Base-by-base conservation (phyloP, 2,329 filamentous ascomycete species). In the Verticillium nonalfalfae region DNA sequence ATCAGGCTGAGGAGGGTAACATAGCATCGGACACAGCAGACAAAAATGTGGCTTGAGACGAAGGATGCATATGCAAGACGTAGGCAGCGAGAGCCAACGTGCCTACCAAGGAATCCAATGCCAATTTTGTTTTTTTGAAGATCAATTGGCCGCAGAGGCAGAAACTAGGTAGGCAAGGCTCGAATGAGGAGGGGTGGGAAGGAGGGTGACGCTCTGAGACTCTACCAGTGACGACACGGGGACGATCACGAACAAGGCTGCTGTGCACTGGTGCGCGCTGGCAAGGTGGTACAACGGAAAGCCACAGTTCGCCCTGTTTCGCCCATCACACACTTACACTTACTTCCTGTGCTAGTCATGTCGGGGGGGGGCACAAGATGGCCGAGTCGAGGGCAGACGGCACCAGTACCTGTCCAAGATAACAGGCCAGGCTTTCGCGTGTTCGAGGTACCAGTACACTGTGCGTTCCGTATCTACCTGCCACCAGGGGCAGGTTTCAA, bases 251-350 rank as follows among this genome's bases (percentile, higher is more conserved):
- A 55, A 52, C 31, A 36, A 61, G 62, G 61, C 64, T 65, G 58
- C 50, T 45, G 61, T 55, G 45, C 45, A 33, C 60, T 39, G 36
- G 40, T 63, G 64, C 62, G 59, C 58, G 63, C 60, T 64, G 7
- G 45, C 59, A 60, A 58, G 50, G 36, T 58, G 36, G 15, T 36
- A 62, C 54, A 59, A 21, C 45, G 34, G n/a, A 26, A 34, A 45
- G 38, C 56, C 58, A 63, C 45, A 36, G 35, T 38, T 62, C 62
- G 62, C 62, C 62, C 55, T 65, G 55, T 50, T 60, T 64, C 63
- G 58, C 62, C 61, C 38, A 59, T 36, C 45, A 26, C 45, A 26
- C 45, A 50, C 21, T 21, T 21, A 21, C 45, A 11, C 45, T 18
- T 13, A 11, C 45, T 18, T 13, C n/a, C 21, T 18, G n/a, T 5